Base-by-base conservation (phyloP, 1,284 basidiomycete genomes). In the Leccinum griseonigrum region DNA sequence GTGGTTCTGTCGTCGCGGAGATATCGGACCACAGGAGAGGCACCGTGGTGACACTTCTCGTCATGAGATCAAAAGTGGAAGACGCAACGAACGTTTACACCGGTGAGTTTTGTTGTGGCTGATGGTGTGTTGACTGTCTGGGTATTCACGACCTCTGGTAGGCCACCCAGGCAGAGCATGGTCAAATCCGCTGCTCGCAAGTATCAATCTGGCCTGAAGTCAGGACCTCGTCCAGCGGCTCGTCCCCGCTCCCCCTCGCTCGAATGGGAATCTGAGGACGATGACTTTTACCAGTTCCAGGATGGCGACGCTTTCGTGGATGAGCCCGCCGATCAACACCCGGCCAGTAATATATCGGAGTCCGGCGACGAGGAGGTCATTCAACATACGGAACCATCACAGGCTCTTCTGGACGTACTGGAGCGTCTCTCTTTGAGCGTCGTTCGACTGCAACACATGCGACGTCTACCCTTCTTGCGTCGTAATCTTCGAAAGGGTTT, bases 401-500 rank as follows among this genome's bases (percentile, higher is more conserved):
- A 71, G 22, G 6, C 51, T 8, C 69, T 75, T 48, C 28, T 74
- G 22, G 58, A 72, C 7, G 50, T 43, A 28, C 54, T 74, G 48
- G 72, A 74, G 38, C 43, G n/a, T 18, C 43, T 69, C n/a, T 68
- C 57, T 1, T 61, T 28, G 3, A 31, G 56, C 8, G 54, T 63
- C 18, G 51, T 70, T 60, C 70, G 63, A 48, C 69, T 74, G 32
- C 62, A 64, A 29, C 63, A 59, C 48, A 64, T 65, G 53, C 63
- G 58, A 14, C 75, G 71, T 53, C 74, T 87, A 3, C 86, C 87
- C 0, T 88, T 87, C 67, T 75, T 85, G 13, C 69, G 72, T 29
- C 80, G 83, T 7, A 84, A 83, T 64, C 66, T 88, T 14, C 76
- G 78, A 7, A 63, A 52, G 7, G 83, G 83, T 1, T 87, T 87